Conservation (phyloP, 345 rosid species). For the Aegle marmelos region DNA sequence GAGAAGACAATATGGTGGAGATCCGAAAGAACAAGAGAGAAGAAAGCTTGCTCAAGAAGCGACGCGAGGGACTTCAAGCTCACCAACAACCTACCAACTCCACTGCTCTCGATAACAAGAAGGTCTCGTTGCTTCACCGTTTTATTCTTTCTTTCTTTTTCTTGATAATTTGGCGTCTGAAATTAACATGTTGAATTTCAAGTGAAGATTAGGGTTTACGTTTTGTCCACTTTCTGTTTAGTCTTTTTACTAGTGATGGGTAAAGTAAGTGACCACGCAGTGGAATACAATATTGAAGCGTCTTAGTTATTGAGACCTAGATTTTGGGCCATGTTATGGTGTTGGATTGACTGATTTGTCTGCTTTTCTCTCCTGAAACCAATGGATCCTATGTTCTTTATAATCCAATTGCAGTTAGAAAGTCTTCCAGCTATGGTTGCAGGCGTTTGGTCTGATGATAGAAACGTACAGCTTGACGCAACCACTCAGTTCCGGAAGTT, state of each 20-base stretch:
- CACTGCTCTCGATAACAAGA: slow-evolving; percentile 42
- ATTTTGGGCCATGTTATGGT: not conserved
- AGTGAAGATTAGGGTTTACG: slow-evolving; percentile 11
- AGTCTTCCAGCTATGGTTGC: slow-evolving; percentile 59
- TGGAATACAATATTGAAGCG: not conserved
- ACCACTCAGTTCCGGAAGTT: slow-evolving; percentile 68
- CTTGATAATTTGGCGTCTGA: not conserved
- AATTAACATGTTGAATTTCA: slow-evolving; percentile 9
- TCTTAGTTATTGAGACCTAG: not conserved
- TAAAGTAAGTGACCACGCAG: not conserved
- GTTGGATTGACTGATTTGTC: too few relatives aligned
- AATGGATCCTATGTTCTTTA: not conserved
- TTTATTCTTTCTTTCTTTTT: not conserved
- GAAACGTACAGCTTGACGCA: slow-evolving; percentile 55
- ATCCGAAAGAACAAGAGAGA: slow-evolving; percentile 79
- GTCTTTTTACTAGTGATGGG: not conserved
- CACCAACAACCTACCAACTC: slow-evolving; percentile 28
- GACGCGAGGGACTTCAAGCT: slow-evolving; percentile 57
- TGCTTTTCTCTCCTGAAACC: not conserved
- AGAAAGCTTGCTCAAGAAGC: slow-evolving; percentile 72
- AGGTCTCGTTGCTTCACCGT: slow-evolving; percentile 4
- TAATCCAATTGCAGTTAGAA: slow-evolving; percentile 43
- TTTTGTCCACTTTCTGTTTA: not conserved
- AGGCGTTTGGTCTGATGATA: slow-evolving; percentile 64
- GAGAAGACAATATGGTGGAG: slow-evolving; percentile 88